Evolutionary conservation across 2,329 filamentous ascomycete species (phyloP), one percentile per base, ranked within the genome.

Genomic region (Claviceps sp.): DNA sequence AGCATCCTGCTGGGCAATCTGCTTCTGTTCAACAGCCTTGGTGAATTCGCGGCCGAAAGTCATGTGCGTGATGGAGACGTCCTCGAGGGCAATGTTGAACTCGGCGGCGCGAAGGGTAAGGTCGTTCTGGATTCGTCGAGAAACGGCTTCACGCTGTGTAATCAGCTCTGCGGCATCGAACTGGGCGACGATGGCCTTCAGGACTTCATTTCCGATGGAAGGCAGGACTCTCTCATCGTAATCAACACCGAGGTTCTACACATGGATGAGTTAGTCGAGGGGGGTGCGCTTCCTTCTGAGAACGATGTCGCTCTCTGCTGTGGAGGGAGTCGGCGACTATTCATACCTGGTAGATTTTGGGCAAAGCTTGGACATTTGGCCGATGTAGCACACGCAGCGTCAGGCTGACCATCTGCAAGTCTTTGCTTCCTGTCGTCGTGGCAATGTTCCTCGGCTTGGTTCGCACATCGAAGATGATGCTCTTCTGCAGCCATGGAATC

Each of bases 41-140:
- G 93, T 98, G 78, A 98, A 98, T 72, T 98, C 93, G 71, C 91
- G 91, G 61, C 93, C 93, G 68, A 98, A 98, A 50, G 93, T 98
- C 93, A 98, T 98, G 79, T 98, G 93, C 56, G 93, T 98, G 71
- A 98, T 98, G 66, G 89, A 95, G 55, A 98, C 93, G 66, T 98
- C 93, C 73, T 98, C 93, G 51, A 98, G 87, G 30, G 89, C 89
- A 66, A 98, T 98, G 78, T 98, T 95, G 82, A 98, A 98, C 71
- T 98, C 93, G 64, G 84, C 75, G 47, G 93, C 93, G 63, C 93
- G 90, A 74, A 86, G 89, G 66, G 93, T 84, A 48, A 98, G 82
- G 68, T 98, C 93, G 61, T 79, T 78, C 55, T 88, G 89, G 76
- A 98, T 98, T 63, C 90, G 87, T 71, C 96, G 85, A 58, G 85